Percentiles rank a stretch among this genome's conserved stretches.
Conservation (phyloP, 2,329 filamentous ascomycete species). For the Phyllosticta paracitricarpa region DNA sequence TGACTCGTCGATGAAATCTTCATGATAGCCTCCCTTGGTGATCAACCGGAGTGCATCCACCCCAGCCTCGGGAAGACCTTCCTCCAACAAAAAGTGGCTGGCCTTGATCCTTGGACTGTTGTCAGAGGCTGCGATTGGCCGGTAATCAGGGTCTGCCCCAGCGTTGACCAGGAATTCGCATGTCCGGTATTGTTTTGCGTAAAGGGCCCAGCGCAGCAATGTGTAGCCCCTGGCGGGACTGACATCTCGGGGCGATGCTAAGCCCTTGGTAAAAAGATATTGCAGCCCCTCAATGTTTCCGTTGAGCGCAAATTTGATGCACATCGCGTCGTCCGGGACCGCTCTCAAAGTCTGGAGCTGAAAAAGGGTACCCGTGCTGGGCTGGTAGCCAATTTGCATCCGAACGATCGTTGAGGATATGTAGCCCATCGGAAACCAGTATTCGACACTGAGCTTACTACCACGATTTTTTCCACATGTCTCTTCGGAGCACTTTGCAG, state of each 20-base stretch:
- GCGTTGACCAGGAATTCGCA: constrained; percentile 20
- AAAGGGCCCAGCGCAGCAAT: constrained; percentile 25
- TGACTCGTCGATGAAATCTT: constrained; percentile 18
- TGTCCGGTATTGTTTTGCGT: constrained; percentile 24
- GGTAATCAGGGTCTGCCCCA: constrained; percentile 23
- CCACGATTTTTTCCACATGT: constrained; percentile 16
- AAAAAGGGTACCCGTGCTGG: constrained; percentile 17
- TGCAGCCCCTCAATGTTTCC: constrained; percentile 24
- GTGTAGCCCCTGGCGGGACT: constrained; percentile 24
- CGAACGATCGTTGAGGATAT: constrained; percentile 19
- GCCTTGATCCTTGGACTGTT: constrained; percentile 20
- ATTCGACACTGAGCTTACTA: constrained; percentile 19
- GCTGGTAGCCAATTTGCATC: constrained; percentile 17
- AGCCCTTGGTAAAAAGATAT: constrained; percentile 19
- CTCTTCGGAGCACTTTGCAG: constrained; percentile 16
- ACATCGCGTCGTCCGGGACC: constrained; percentile 21
- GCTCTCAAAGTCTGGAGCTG: constrained; percentile 20
- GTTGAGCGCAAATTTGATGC: constrained; percentile 21
- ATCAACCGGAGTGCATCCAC: background rate
- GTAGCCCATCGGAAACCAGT: constrained; percentile 23
- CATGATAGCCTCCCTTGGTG: constrained; percentile 2
- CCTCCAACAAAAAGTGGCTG: constrained; percentile 17
- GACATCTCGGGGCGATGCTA: constrained; percentile 25
- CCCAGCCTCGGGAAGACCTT: constrained; percentile 10
- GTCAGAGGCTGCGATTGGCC: constrained; percentile 16